These are phyloP conservation scores for Botrytis deweyae DNA, from an alignment of 2,329 filamentous ascomycete genomes.

Conservation along the genomic window DNA sequence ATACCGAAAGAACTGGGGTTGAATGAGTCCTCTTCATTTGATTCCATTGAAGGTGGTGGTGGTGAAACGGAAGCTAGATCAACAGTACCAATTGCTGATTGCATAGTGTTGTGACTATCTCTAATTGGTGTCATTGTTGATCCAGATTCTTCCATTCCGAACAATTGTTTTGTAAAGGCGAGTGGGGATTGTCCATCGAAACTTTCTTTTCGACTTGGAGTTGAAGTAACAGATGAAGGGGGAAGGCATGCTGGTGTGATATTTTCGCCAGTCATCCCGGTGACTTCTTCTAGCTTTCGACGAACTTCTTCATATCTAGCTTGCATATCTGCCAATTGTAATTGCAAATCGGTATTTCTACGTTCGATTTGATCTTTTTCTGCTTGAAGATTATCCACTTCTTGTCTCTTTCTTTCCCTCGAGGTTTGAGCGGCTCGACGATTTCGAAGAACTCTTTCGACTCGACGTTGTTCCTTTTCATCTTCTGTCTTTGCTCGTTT, in stretches of 20 bases:
- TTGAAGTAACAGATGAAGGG: constrained; percentile 46
- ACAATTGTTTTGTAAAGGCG: constrained; percentile 59
- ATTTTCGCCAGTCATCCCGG: constrained; percentile 29
- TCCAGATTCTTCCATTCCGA: constrained; percentile 45
- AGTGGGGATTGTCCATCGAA: constrained; percentile 44
- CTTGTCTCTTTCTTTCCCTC: constrained; percentile 61
- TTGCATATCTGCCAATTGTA: constrained; percentile 48
- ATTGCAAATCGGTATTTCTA: constrained; percentile 69
- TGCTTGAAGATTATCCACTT: constrained; percentile 79
- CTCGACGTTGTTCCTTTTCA: constrained; percentile 96
- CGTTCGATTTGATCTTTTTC: constrained; percentile 65
- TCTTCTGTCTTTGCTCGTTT: constrained; percentile 99
- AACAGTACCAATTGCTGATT: constrained; percentile 49
- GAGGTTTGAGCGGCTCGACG: constrained; percentile 96
- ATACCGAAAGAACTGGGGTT: constrained; percentile 61
- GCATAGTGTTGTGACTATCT: constrained; percentile 35
- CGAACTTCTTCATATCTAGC: constrained; percentile 34
- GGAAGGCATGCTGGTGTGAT: constrained; percentile 41
- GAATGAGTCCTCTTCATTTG: constrained; percentile 48
- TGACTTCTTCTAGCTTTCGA: constrained; percentile 33
- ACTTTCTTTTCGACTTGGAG: constrained; percentile 45
- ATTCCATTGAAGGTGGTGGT: constrained; percentile 47
- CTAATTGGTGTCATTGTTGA: constrained; percentile 31
- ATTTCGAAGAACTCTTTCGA: constrained; percentile 95
- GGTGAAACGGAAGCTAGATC: constrained; percentile 60